A percentile compares a stretch with the other conserved stretches of the same genome.
These are phyloP conservation scores for Lepidium africanum DNA, from an alignment of 345 rosid genomes.

Conservation along the genomic window DNA sequence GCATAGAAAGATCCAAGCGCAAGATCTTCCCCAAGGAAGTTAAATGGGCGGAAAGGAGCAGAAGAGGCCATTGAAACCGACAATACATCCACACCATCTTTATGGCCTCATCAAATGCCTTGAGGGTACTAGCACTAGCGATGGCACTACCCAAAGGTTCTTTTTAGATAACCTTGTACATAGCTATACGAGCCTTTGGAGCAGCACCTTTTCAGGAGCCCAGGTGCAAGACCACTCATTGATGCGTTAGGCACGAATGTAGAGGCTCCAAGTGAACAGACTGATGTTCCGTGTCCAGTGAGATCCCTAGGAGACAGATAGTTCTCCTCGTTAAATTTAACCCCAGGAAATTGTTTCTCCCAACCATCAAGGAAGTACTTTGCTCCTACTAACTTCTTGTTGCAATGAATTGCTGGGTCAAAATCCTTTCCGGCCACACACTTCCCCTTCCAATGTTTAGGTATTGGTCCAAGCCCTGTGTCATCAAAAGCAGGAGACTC, in stretches of 20 bases:
- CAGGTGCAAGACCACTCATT: constrained; percentile 25
- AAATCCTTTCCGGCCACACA: constrained; percentile 34
- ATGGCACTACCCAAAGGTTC: background rate
- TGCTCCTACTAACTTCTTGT: constrained; percentile 33
- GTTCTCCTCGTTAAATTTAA: background rate
- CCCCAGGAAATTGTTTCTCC: background rate
- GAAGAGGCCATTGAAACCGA: background rate
- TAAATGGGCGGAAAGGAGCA: background rate
- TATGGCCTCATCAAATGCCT: constrained; percentile 23
- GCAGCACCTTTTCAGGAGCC: constrained; percentile 39
- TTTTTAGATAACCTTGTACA: constrained; percentile 25
- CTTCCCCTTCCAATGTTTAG: constrained; percentile 35
- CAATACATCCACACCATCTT: constrained; percentile 19
- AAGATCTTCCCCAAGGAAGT: background rate
- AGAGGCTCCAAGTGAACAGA: constrained; percentile 28
- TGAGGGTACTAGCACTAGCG: background rate
- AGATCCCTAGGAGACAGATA: constrained; percentile 28
- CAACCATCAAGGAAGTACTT: constrained; percentile 29
- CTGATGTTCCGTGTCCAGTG: constrained; percentile 11
- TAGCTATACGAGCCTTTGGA: constrained; percentile 37
- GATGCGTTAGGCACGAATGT: constrained; percentile 28
- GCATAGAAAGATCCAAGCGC: constrained; percentile 14
- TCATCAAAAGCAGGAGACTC: constrained; percentile 30
- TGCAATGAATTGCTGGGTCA: constrained; percentile 28
- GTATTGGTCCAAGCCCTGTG: constrained; percentile 36